A percentile compares a stretch with the other conserved stretches of the same genome.
phyloP scores from a whole-genome alignment of 2,329 filamentous ascomycete species.

The Iodosphaeria phyllophila region DNA sequence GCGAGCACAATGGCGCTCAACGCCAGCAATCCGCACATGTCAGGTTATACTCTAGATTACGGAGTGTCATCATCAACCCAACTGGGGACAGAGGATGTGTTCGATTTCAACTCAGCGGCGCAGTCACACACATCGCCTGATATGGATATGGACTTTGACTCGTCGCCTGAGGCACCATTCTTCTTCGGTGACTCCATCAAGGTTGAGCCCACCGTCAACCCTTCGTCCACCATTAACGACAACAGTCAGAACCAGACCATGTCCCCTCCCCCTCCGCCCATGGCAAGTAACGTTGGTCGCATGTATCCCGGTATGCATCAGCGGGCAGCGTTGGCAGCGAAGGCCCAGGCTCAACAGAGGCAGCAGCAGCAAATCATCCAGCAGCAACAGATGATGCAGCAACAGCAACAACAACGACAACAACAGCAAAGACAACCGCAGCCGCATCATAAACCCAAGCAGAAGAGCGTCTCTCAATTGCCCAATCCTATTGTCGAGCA shows the following conservation, averaged over 20 bases:
- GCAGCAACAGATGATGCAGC: slow-evolving; percentile 33
- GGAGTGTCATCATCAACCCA: slow-evolving; percentile 38
- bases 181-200: slow-evolving; percentile 41
- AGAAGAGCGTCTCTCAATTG: slow-evolving; percentile 30
- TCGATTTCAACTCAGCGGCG: slow-evolving; percentile 51
- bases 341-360: slow-evolving; percentile 39
- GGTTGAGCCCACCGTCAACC: slow-evolving; percentile 58
- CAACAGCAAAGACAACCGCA: slow-evolving; percentile 27
- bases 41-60: slow-evolving; percentile 33
- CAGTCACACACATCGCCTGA: slow-evolving; percentile 41
- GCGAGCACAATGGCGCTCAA: slow-evolving; percentile 66
- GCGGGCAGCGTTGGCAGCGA: slow-evolving; percentile 63
- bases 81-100: slow-evolving; percentile 40
- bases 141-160: slow-evolving; percentile 53
- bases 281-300: slow-evolving; percentile 43
- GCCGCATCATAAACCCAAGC: slow-evolving; percentile 22
- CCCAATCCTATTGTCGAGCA: slow-evolving; percentile 66
- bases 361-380: slow-evolving; percentile 41
- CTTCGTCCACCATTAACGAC: slow-evolving; percentile 51
- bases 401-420: slow-evolving; percentile 23
- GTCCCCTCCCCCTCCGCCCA: slow-evolving; percentile 23
- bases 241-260: slow-evolving; percentile 37
- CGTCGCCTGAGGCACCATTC: slow-evolving; percentile 37
- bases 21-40: slow-evolving; percentile 33
- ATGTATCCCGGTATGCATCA: slow-evolving; percentile 91